A percentile compares a stretch with the other conserved stretches of the same genome.
Evolutionary conservation across 2,329 filamentous ascomycete genomes (phyloP).

Genomic region (Venturia pyrina): DNA sequence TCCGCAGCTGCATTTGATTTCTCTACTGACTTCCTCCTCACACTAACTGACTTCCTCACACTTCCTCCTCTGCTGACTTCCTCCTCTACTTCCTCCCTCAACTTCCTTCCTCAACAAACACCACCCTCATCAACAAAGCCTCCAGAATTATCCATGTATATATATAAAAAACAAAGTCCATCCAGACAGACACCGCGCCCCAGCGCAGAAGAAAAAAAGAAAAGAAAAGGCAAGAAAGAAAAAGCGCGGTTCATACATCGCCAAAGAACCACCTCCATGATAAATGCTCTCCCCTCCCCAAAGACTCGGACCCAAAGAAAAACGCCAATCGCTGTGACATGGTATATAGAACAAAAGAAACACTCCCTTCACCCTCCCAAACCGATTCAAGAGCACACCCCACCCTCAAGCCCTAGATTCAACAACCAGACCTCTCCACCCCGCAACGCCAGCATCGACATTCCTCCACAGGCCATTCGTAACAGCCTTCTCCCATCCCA

Average conservation of each 20-base stretch:
- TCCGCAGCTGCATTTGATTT: no score
- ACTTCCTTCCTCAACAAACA: no score
- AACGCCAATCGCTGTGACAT: background rate
- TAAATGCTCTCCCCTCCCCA: background rate
- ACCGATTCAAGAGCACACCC: background rate
- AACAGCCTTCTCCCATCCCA: constrained; percentile 69
- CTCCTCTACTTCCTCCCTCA: no score
- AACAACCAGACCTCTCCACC: constrained; percentile 43
- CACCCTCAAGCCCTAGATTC: background rate
- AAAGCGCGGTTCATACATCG: background rate
- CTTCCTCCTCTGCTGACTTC: no score
- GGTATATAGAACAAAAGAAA: background rate
- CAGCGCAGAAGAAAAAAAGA: no score
- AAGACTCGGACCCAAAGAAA: background rate
- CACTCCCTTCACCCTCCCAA: background rate
- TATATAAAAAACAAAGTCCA: background rate
- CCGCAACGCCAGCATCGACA: constrained; percentile 56
- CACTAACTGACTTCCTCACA: no score
- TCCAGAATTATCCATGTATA: background rate
- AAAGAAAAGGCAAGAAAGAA: background rate
- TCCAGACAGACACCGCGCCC: background rate
- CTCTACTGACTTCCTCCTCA: no score
- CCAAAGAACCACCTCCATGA: background rate
- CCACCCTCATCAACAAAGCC: no score
- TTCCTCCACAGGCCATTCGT: constrained; percentile 59